Evolutionary conservation across 768 basidiomycete genomes (phyloP).

Genomic region (Leccinum boreale): DNA sequence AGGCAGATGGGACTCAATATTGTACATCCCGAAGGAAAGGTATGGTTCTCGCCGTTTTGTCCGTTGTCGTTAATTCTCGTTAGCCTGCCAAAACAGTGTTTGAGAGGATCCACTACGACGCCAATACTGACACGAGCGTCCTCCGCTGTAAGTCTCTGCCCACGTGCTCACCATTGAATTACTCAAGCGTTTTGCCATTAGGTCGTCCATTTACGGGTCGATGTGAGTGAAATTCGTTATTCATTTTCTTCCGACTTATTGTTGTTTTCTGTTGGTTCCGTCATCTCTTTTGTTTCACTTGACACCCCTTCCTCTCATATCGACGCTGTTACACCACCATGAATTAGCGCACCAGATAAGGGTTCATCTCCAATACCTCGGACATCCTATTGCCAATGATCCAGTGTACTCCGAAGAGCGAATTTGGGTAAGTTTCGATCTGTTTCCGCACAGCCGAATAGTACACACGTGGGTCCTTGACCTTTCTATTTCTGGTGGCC

Average conservation of each 20-base stretch:
- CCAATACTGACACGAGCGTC: constrained; percentile 76
- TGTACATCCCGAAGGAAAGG: constrained; percentile 94
- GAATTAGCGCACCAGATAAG: constrained; percentile 89
- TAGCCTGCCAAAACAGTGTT: constrained; percentile 91
- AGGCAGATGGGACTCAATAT: constrained; percentile 96
- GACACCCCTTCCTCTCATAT: background rate
- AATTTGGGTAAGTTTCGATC: constrained; percentile 60
- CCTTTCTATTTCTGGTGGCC: background rate
- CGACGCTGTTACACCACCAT: constrained; percentile 5
- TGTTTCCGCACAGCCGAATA: background rate
- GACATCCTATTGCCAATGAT: constrained; percentile 92
- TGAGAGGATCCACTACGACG: constrained; percentile 76
- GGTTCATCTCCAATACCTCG: constrained; percentile 94
- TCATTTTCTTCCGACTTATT: background rate
- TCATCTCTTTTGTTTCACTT: background rate
- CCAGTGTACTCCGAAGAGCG: constrained; percentile 81
- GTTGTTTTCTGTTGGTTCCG: background rate
- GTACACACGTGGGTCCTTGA: background rate
- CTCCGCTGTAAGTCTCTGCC: constrained; percentile 61
- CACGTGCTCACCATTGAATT: background rate
- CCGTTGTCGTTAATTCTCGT: background rate
- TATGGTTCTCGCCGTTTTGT: constrained; percentile 26
- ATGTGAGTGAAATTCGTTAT: constrained; percentile 51
- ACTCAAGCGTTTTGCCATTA: constrained; percentile 27
- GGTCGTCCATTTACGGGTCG: constrained; percentile 89